Percentiles rank a stretch among this genome's conserved stretches.
phyloP scores from a whole-genome alignment of 2,329 filamentous ascomycete genomes.

The Cladobotryum mycophilum region DNA sequence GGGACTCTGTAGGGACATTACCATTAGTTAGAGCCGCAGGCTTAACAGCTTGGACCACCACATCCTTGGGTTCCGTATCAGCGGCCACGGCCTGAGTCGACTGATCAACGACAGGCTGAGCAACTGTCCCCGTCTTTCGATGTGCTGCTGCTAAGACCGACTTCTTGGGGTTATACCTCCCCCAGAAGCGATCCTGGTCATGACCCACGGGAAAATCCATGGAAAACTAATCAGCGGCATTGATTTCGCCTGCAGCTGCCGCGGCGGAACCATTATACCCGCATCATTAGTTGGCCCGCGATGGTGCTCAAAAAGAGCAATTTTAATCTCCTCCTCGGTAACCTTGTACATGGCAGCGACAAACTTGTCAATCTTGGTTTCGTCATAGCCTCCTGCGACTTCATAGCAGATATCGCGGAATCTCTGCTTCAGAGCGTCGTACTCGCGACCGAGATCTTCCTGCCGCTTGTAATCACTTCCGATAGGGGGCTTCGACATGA shows the following conservation, averaged over 20 bases:
- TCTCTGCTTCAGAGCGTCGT: constrained; percentile 57
- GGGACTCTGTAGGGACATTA: no score
- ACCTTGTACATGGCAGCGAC: constrained; percentile 84
- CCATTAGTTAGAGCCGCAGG: background rate
- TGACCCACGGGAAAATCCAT: constrained; percentile 73
- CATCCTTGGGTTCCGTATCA: background rate
- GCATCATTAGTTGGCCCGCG: constrained; percentile 26
- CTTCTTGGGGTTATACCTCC: constrained; percentile 18
- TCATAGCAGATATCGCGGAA: constrained; percentile 63
- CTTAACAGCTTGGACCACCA: background rate
- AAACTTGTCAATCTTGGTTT: constrained; percentile 59
- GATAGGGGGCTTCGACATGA: constrained; percentile 65
- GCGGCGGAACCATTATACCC: constrained; percentile 20
- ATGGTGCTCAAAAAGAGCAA: constrained; percentile 45
- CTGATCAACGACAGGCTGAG: background rate
- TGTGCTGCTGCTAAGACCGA: constrained; percentile 13
- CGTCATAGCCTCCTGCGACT: constrained; percentile 54
- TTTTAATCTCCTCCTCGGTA: constrained; percentile 63
- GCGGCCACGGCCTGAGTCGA: background rate
- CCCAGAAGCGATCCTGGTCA: constrained; percentile 28
- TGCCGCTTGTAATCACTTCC: constrained; percentile 78
- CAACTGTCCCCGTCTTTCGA: background rate
- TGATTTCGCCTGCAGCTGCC: constrained; percentile 29
- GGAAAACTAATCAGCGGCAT: constrained; percentile 90
- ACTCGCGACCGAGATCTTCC: constrained; percentile 70